Evolutionary conservation across 2,329 filamentous ascomycete genomes (phyloP).

Genomic region (Ascosphaera acerosa): DNA sequence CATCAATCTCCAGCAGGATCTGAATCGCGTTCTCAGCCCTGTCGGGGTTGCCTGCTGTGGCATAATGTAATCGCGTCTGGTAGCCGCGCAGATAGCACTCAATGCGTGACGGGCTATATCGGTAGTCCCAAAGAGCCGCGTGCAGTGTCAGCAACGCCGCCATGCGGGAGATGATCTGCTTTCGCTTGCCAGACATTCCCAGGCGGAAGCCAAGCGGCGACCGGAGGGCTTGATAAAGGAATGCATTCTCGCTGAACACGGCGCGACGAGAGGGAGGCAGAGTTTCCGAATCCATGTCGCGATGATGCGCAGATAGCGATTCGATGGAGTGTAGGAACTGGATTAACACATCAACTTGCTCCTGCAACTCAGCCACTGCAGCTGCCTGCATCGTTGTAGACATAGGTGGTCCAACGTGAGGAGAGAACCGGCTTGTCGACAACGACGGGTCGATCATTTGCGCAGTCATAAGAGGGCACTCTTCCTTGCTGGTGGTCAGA

Average conservation of each 20-base stretch:
- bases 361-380: constrained; percentile 10
- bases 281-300: constrained; percentile 5
- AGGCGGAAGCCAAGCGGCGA: constrained; percentile 12
- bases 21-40: constrained; percentile 17
- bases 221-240: constrained; percentile 12
- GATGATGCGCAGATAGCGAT: constrained; percentile 12
- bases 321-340: constrained; percentile 16
- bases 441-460: constrained; percentile 8
- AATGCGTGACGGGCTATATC: constrained; percentile 9
- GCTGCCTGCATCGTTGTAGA: constrained; percentile 2
- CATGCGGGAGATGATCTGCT: constrained; percentile 15
- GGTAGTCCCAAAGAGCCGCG: constrained; percentile 17
- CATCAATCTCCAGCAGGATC: constrained; percentile 15
- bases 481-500: no score
- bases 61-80: constrained; percentile 11
- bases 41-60: constrained; percentile 14
- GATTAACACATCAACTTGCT: constrained; percentile 16
- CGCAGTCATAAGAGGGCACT: no score
- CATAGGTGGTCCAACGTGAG: constrained; percentile 3
- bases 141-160: constrained; percentile 16
- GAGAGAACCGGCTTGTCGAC: constrained; percentile 6
- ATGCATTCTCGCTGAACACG: constrained; percentile 11
- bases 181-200: constrained; percentile 14
- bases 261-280: constrained; percentile 8
- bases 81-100: constrained; percentile 13